phyloP scores from a whole-genome alignment of 179 eudicot genomes.

The Patellifolia procumbens region DNA sequence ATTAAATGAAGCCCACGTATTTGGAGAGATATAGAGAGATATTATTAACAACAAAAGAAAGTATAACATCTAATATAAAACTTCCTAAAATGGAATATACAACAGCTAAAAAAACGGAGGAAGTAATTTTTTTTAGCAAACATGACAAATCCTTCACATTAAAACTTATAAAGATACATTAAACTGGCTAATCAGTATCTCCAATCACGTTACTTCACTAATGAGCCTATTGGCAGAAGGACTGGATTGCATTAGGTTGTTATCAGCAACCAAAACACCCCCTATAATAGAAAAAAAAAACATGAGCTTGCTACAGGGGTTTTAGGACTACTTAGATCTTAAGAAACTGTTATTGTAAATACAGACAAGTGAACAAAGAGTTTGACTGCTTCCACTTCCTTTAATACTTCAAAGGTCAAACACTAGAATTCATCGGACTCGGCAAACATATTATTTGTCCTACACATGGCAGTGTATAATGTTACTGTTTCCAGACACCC shows the following conservation, averaged over 20 bases:
- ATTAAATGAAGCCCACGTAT: no score
- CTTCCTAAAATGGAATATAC: no score
- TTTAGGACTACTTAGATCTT: not conserved
- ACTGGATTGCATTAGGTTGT: not conserved
- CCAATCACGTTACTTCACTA: not conserved
- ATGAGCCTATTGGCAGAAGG: not conserved
- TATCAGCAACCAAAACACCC: not conserved
- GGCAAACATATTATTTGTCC: not conserved
- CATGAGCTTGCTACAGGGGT: not conserved
- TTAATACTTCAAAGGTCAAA: not conserved
- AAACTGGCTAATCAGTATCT: not conserved
- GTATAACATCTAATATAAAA: no score
- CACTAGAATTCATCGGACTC: not conserved
- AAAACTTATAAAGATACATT: not conserved
- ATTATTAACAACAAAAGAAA: no score
- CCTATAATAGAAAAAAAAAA: not conserved
- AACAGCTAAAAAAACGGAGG: no score
- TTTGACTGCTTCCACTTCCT: not conserved
- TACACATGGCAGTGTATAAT: not conserved
- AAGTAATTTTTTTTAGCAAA: not conserved
- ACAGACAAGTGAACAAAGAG: not conserved
- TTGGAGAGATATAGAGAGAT: no score
- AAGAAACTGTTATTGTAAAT: not conserved
- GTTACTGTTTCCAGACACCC: not conserved
- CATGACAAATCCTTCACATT: not conserved